Base-by-base conservation (phyloP, 257 asterid species). In the Rauvolfia tetraphylla region DNA sequence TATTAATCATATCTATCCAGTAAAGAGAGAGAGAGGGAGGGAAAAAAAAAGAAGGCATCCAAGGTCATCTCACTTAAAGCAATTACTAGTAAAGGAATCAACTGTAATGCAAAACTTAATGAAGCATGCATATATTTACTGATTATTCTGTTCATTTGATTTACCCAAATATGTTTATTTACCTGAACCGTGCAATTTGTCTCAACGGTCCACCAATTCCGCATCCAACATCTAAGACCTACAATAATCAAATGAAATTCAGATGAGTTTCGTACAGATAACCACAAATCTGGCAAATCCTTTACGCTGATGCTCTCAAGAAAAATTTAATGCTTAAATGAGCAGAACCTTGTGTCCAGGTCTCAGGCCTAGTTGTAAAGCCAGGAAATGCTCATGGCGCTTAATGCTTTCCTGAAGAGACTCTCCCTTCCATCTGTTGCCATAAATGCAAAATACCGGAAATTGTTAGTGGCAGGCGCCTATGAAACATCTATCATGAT, bases 221-320 rank as follows among this genome's bases (percentile, higher is more conserved):
- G 82, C 99, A 95, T 71, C 99, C 99, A 34, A 92, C 98, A 80
- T 95, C 99, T 91, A 95, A 89, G 82, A 92, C 98, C 98, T 94
- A 83, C 54, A 82, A 27, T 79, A 29, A 85, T 17, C 14, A 27
- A 33, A 46, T 14, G 42, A 38, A 72, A 42, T 33, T 4, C 58
- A 27, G 0, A 33, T 29, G 17, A 74, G 76, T 57, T 61, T 20
- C 18, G 41, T 44, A 51, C 13, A 25, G 20, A 66, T 42, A 17
- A 38, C 0, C 38, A 34, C 2, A 56, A 56, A 33, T 27, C 54
- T 36, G 42, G 62, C 10, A 18, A 44, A 69, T 14, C 39, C 53
- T 22, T 36, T 58, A 53, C 10, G 8, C 2, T 59, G 68, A 44
- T 56, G 59, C 58, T 27, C 34, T 74, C 29, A 18, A 36, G 10